Percentiles rank a stretch among this genome's conserved stretches.
Conservation (phyloP, 306 rosid genomes). For the Quercus agrifolia region DNA sequence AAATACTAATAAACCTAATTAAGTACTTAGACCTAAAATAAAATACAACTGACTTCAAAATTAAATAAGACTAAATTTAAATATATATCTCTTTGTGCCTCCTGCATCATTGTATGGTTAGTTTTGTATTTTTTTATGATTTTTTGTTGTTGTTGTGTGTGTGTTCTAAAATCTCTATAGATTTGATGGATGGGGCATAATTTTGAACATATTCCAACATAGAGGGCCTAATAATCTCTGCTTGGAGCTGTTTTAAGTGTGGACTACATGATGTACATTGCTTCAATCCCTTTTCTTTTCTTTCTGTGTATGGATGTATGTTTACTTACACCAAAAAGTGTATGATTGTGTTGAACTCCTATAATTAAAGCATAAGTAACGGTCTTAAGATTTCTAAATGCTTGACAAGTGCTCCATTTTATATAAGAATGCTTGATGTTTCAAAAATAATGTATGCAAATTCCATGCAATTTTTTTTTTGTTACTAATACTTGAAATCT, state of each 20-base stretch:
- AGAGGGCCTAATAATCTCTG: neutral
- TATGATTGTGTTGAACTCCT: neutral
- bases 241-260: neutral
- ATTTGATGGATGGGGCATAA: neutral
- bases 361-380: neutral
- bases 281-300: neutral
- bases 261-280: neutral
- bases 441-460: neutral
- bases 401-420: neutral
- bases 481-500: neutral
- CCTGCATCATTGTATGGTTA: neutral
- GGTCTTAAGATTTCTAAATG: slow-evolving; percentile 2
- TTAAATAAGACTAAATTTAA: too few relatives aligned
- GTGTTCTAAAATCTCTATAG: neutral
- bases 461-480: neutral
- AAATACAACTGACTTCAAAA: too few relatives aligned
- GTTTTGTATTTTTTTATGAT: neutral
- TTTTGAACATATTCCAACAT: neutral
- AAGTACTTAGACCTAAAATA: too few relatives aligned
- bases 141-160: neutral
- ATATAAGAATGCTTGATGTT: neutral
- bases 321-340: too few relatives aligned
- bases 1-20: too few relatives aligned
- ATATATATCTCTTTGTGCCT: too few relatives aligned
- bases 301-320: neutral